Conservation (phyloP, 352 stramenopile species). For the Pythium monospermum region DNA sequence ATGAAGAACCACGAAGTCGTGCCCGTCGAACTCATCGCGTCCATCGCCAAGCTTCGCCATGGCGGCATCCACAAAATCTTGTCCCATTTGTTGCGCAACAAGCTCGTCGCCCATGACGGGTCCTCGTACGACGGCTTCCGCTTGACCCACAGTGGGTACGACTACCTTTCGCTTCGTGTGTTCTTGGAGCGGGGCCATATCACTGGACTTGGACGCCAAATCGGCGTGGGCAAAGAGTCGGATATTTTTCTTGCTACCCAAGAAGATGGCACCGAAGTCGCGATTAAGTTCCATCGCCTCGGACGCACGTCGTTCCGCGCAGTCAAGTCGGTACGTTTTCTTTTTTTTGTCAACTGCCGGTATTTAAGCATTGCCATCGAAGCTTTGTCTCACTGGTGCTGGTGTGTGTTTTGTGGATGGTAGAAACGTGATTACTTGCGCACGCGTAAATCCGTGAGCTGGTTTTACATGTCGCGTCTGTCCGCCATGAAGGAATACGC, state of each 20-base stretch:
- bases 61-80: slow-evolving; percentile 98
- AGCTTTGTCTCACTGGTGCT: slow-evolving; percentile 5
- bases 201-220: slow-evolving; percentile 87
- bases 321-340: slow-evolving; percentile 77
- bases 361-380: no score
- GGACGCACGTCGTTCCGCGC: slow-evolving; percentile 97
- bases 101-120: slow-evolving; percentile 97
- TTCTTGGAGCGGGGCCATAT: slow-evolving; percentile 94
- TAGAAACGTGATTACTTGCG: slow-evolving; percentile 99
- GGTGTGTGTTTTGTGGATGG: not conserved
- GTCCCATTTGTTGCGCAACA: slow-evolving; percentile 95
- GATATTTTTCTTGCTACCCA: slow-evolving; percentile 97
- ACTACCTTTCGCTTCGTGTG: slow-evolving; percentile 96
- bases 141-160: slow-evolving; percentile 99
- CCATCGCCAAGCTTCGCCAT: slow-evolving; percentile 96
- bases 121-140: slow-evolving; percentile 96
- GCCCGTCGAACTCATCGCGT: slow-evolving; percentile 94
- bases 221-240: slow-evolving; percentile 99
- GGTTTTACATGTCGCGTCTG: slow-evolving; percentile 99
- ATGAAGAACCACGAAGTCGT: slow-evolving; percentile 99
- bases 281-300: slow-evolving; percentile 99
- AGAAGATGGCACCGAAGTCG: slow-evolving; percentile 94
- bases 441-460: slow-evolving; percentile 92
- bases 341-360: not conserved
- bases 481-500: slow-evolving; percentile 98